Conservation (phyloP, 2,329 filamentous ascomycete species). For the Hypomyces perniciosus region DNA sequence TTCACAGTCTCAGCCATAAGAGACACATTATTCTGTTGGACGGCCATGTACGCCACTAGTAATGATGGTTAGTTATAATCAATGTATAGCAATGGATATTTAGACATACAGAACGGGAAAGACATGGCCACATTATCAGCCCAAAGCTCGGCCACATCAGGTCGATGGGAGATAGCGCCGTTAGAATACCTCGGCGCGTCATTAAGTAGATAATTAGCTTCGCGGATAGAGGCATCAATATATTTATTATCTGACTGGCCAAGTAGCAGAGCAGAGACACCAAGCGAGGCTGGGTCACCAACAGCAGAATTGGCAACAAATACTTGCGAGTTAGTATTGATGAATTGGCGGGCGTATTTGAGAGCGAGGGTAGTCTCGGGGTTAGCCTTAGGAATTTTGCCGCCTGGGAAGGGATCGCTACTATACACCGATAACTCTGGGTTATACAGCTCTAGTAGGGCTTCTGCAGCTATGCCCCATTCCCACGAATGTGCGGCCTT, state of each 20-base stretch:
- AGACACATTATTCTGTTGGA: conserved; percentile 8
- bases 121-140: conserved; percentile 17
- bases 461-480: conserved; percentile 15
- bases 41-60: conserved; percentile 1
- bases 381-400: conserved; percentile 9
- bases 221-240: conserved; percentile 9
- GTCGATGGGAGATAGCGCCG: conserved; percentile 13
- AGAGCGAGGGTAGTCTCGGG: conserved; percentile 1
- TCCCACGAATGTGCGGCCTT: conserved; percentile 13
- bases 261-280: conserved; percentile 14
- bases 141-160: conserved; percentile 14
- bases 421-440: conserved; percentile 13
- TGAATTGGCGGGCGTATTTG: conserved; percentile 10
- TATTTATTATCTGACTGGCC: conserved; percentile 13
- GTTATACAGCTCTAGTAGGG: conserved; percentile 15
- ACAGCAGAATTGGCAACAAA: conserved; percentile 9
- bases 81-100: background rate
- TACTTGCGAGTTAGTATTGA: conserved; percentile 11
- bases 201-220: conserved; percentile 10
- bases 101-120: conserved; percentile 12
- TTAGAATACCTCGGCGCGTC: conserved; percentile 7
- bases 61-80: background rate
- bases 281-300: conserved; percentile 14
- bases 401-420: conserved; percentile 11
- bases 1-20: conserved; percentile 8